Percentiles rank a stretch among this genome's conserved stretches.
phyloP scores from a whole-genome alignment of 2,329 filamentous ascomycete genomes.

The Chalara sp. region DNA sequence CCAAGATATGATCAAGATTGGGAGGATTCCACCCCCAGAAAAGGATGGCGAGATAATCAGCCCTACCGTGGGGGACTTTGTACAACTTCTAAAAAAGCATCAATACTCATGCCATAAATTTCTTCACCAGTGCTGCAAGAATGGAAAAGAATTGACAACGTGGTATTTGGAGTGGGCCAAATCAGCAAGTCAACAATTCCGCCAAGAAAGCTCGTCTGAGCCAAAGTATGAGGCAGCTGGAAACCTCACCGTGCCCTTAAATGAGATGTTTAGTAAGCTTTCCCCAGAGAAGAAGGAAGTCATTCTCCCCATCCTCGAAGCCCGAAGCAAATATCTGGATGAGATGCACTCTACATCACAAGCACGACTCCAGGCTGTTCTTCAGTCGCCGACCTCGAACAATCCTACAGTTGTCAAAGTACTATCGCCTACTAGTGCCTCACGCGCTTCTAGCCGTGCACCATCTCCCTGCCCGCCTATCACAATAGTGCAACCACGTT shows the following conservation, averaged over 20 bases:
- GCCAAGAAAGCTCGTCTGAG: neutral
- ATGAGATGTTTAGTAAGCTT: constrained; percentile 29
- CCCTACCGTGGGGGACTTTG: constrained; percentile 66
- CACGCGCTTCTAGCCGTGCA: constrained; percentile 10
- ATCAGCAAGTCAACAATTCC: constrained; percentile 11
- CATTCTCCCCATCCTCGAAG: constrained; percentile 48
- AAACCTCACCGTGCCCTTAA: constrained; percentile 5
- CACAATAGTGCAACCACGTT: constrained; percentile 22
- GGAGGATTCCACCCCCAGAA: constrained; percentile 6
- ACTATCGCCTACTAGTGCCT: constrained; percentile 12
- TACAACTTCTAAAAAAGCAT: constrained; percentile 59
- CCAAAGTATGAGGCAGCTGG: constrained; percentile 4
- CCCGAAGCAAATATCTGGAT: constrained; percentile 53
- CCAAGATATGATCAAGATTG: constrained; percentile 58
- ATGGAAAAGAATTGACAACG: constrained; percentile 43
- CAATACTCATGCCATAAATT: constrained; percentile 59
- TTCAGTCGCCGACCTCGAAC: constrained; percentile 31
- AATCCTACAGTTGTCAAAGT: constrained; percentile 4
- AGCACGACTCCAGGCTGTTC: constrained; percentile 42
- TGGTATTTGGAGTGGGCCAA: constrained; percentile 9
- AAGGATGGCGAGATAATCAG: constrained; percentile 24
- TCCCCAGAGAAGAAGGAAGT: constrained; percentile 36
- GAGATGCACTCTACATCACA: constrained; percentile 48
- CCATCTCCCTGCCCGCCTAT: constrained; percentile 11
- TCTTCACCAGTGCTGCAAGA: constrained; percentile 61